Percentiles rank a stretch among this genome's conserved stretches.
Evolutionary conservation across 192 early-diverging fungal genomes (phyloP).

Genomic region (Endogone sp.): DNA sequence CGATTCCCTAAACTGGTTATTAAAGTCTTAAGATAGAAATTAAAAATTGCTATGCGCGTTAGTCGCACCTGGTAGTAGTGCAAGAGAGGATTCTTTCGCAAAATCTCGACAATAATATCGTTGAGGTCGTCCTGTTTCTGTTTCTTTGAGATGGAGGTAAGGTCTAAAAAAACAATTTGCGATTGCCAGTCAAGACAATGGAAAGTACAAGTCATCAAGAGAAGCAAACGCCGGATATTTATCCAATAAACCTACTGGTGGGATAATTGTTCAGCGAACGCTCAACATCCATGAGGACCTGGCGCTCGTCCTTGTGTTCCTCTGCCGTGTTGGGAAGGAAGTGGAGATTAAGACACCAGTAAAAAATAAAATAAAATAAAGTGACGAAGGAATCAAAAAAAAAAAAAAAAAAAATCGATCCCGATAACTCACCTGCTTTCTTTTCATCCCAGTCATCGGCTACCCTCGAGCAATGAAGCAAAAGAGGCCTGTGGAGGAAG

Average conservation of each 20-base stretch:
- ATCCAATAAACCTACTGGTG: conserved; percentile 10
- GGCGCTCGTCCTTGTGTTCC: conserved; percentile 42
- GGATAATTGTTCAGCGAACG: conserved; percentile 43
- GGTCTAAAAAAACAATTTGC: conserved; percentile 4
- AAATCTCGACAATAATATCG: conserved; percentile 43
- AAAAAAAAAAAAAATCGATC: not conserved
- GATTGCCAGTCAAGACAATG: not conserved
- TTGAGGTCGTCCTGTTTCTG: conserved; percentile 42
- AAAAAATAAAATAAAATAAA: not conserved
- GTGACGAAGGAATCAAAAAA: not conserved
- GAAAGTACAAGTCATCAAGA: not conserved
- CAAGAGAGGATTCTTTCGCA: conserved; percentile 39
- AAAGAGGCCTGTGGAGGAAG: conserved; percentile 29
- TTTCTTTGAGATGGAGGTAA: conserved; percentile 23
- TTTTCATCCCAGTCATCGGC: conserved; percentile 9
- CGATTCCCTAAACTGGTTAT: not conserved
- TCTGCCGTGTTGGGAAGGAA: not conserved
- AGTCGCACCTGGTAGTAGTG: conserved; percentile 48
- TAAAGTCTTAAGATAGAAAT: not conserved
- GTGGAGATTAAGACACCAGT: not conserved
- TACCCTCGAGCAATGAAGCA: conserved; percentile 29
- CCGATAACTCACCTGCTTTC: not conserved
- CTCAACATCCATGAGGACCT: conserved; percentile 42
- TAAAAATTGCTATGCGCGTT: not conserved
- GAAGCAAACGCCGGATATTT: too few species aligned